A percentile compares a stretch with the other conserved stretches of the same genome.
These are phyloP conservation scores for Debaryomycetaceae sp. DNA, from an alignment of 1,139 yeast species.

Conservation along the genomic window DNA sequence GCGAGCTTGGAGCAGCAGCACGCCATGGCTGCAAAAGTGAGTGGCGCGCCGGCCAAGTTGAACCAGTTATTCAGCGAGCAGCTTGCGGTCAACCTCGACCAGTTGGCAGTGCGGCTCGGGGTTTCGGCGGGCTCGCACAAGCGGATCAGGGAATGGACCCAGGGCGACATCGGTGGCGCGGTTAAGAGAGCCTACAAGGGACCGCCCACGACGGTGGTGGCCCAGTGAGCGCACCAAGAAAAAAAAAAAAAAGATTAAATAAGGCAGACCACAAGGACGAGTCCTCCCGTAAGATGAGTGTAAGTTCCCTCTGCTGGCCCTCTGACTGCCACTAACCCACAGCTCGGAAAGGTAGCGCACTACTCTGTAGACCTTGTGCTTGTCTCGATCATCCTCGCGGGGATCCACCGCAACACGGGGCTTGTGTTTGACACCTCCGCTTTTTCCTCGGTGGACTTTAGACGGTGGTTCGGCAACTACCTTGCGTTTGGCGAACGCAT, in stretches of 20 bases:
- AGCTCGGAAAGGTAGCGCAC: constrained; percentile 53
- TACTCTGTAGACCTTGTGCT: constrained; percentile 56
- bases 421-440: constrained; percentile 43
- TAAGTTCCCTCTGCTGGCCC: background rate
- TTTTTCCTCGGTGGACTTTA: constrained; percentile 48
- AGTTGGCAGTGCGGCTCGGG: constrained; percentile 44
- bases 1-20: constrained; percentile 43
- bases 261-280: background rate
- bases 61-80: constrained; percentile 25
- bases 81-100: constrained; percentile 37
- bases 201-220: constrained; percentile 1
- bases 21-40: constrained; percentile 14
- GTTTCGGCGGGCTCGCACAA: constrained; percentile 42
- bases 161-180: constrained; percentile 40
- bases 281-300: background rate
- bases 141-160: constrained; percentile 60
- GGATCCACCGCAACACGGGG: constrained; percentile 63
- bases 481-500: constrained; percentile 51
- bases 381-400: constrained; percentile 61
- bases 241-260: constrained; percentile 1
- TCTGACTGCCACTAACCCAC: constrained; percentile 3
- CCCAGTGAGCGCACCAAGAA: background rate
- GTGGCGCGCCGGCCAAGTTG: constrained; percentile 9
- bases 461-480: constrained; percentile 51
- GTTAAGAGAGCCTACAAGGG: constrained; percentile 38